A percentile compares a stretch with the other conserved stretches of the same genome.
Evolutionary conservation across 2,329 filamentous ascomycete genomes (phyloP).

Genomic region (Apiospora hydei): DNA sequence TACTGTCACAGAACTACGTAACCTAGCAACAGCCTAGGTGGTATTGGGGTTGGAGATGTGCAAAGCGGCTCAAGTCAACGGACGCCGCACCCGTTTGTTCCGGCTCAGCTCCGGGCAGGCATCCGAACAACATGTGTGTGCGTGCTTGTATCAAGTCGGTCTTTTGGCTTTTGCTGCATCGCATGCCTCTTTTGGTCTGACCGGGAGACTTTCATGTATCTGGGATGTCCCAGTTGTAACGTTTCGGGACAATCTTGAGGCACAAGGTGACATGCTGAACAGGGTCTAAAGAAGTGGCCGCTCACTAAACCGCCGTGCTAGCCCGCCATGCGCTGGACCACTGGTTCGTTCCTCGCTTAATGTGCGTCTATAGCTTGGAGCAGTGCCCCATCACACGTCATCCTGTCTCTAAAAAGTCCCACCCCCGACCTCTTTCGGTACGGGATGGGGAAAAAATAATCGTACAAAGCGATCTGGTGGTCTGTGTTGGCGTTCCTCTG

Average conservation of each 20-base stretch:
- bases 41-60: constrained; percentile 1
- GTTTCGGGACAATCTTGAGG: neutral
- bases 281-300: neutral
- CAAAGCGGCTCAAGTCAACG: constrained; percentile 11
- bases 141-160: neutral
- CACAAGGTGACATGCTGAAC: constrained; percentile 1
- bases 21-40: neutral
- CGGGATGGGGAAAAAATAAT: neutral
- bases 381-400: constrained; percentile 16
- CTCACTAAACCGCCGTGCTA: neutral
- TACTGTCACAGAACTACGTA: neutral
- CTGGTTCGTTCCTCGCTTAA: constrained; percentile 21
- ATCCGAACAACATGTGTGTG: neutral
- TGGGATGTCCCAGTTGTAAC: neutral
- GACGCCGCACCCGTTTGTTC: neutral
- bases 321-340: constrained; percentile 13
- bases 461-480: constrained; percentile 12
- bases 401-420: constrained; percentile 6
- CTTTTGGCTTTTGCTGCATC: neutral
- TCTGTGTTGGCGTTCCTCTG: constrained; percentile 8
- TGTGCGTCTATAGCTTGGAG: neutral
- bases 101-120: neutral
- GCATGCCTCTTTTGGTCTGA: neutral
- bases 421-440: neutral
- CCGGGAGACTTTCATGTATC: neutral